A percentile compares a stretch with the other conserved stretches of the same genome.
phyloP scores from a whole-genome alignment of 768 basidiomycete species.

The Lentinula detonsa region DNA sequence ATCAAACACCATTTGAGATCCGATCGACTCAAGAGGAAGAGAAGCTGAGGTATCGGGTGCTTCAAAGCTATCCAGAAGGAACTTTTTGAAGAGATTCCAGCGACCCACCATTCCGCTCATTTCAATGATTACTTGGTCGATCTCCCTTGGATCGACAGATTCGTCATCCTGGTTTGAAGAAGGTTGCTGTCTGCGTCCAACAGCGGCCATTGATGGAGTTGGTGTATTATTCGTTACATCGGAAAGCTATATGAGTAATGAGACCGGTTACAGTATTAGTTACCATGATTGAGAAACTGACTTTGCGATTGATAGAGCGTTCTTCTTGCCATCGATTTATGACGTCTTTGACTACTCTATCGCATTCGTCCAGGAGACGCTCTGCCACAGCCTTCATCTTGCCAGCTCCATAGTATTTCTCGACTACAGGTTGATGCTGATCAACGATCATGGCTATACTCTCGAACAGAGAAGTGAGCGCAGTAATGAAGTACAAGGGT shows the following conservation, averaged over 20 bases:
- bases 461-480: slow-evolving; percentile 89
- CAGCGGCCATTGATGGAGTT: slow-evolving; percentile 21
- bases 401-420: slow-evolving; percentile 92
- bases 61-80: slow-evolving; percentile 68
- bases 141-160: slow-evolving; percentile 76
- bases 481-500: slow-evolving; percentile 85
- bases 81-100: slow-evolving; percentile 89
- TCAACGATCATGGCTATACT: slow-evolving; percentile 94
- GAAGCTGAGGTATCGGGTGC: slow-evolving; percentile 27
- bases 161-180: slow-evolving; percentile 40
- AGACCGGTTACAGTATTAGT: not conserved
- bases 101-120: slow-evolving; percentile 84
- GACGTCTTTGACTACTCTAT: slow-evolving; percentile 71
- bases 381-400: slow-evolving; percentile 80
- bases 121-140: slow-evolving; percentile 88
- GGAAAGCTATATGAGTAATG: slow-evolving; percentile 28
- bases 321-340: slow-evolving; percentile 91
- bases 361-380: slow-evolving; percentile 78
- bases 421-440: slow-evolving; percentile 96
- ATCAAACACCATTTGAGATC: slow-evolving; percentile 56
- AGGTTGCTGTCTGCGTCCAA: slow-evolving; percentile 23
- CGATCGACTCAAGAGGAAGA: slow-evolving; percentile 35
- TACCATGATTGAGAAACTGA: slow-evolving; percentile 16
- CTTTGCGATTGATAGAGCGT: slow-evolving; percentile 76
- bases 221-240: slow-evolving; percentile 41